Evolutionary conservation across 192 early-diverging fungal species (phyloP), one percentile per base, ranked within the genome.

Genomic region (Umbelopsis sp.): DNA sequence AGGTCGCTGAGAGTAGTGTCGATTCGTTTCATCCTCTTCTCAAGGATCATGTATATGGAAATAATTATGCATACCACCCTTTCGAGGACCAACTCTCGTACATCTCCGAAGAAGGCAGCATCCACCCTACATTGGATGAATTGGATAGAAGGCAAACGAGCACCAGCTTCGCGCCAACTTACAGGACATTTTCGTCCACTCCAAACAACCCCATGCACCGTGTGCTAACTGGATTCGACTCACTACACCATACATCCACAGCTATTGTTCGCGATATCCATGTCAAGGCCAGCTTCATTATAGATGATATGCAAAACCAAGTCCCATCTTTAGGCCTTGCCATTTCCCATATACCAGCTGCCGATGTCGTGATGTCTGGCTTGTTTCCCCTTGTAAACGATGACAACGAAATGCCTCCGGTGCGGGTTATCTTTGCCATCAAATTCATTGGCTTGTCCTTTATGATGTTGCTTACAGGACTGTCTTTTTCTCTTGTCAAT

Each of bases 191-290:
- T 34, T 62, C 56, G 4, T 20, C 10, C 11, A 62, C 26, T 34
- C 29, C 56, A 11, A 62, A 62, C 31, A 36, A 31, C 17, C 24
- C 26, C 11, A 62, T 62, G 31, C 26, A 62, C 26, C 56, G 31
- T 20, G 56, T 62, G 16, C n/a, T 62, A 14, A 62, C 56, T 62
- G 56, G 56, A 14, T 62, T 62, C 56, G 56, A 62, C n/a, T 62
- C 56, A 20, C 29, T 62, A 20, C 56, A 62, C 26, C 56, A 62
- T 34, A 62, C 56, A 12, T 62, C 56, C n/a, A 62, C 56, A 29
- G 56, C 56, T n/a, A 62, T 62, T 4, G 31, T 62, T 11, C 26
- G 56, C 24, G 56, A 62, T 62, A 62, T 62, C 2, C 56, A 62
- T 34, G 56, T 62, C 1, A 62, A 62, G n/a, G 56, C 56, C 17